These are phyloP conservation scores for Medicago lupulina DNA, from an alignment of 306 rosid species.

Conservation along the genomic window DNA sequence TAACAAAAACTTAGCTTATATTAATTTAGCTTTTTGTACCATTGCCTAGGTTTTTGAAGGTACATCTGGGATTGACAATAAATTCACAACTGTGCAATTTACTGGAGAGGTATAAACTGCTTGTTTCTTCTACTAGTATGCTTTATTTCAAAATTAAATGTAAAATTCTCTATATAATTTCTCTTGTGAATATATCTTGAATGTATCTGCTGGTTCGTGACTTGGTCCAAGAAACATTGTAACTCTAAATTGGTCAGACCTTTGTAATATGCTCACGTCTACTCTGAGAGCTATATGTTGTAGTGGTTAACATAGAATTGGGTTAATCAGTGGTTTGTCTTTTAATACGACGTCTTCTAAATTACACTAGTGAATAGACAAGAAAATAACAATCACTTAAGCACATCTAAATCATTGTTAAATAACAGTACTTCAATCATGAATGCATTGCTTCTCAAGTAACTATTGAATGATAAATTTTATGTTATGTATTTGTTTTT, in stretches of 20 bases:
- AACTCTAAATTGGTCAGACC: conserved; percentile 8
- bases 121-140: not conserved
- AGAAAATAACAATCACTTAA: conserved; percentile 15
- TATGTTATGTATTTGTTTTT: conserved; percentile 3
- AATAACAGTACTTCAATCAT: conserved; percentile 7
- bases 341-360: conserved; percentile 10
- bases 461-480: not conserved
- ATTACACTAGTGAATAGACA: conserved; percentile 11
- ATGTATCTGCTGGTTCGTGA: conserved; percentile 14
- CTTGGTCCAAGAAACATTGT: not conserved
- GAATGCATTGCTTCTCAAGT: conserved; percentile 3
- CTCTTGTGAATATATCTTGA: conserved; percentile 1
- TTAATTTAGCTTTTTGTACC: conserved; percentile 20
- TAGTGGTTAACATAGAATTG: conserved; percentile 12
- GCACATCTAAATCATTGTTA: conserved; percentile 4
- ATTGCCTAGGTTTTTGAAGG: conserved; percentile 89
- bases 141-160: not conserved
- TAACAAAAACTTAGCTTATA: conserved; percentile 1
- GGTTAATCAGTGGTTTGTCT: conserved; percentile 22
- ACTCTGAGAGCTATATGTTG: conserved; percentile 15
- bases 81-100: conserved; percentile 95
- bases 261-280: conserved; percentile 18
- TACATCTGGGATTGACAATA: conserved; percentile 98
- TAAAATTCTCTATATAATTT: conserved; percentile 4
- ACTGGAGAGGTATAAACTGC: conserved; percentile 84